phyloP scores from a whole-genome alignment of 257 asterid species.

The Nicotiana noctiflora region DNA sequence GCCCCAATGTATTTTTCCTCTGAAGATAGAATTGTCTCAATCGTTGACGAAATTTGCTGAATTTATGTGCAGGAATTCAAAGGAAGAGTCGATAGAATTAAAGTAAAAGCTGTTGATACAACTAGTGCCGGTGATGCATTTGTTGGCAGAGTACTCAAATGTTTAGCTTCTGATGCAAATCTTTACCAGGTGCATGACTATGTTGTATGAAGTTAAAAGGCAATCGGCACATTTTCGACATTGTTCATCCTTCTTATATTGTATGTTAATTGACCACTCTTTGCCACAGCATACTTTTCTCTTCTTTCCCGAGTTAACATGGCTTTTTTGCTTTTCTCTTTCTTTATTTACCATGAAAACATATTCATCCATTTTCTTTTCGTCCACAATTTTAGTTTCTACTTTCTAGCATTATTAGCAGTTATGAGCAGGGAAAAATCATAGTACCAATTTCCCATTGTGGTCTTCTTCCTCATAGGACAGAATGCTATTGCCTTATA shows the following conservation, averaged over 20 bases:
- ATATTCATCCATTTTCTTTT: no score
- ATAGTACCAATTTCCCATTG: no score
- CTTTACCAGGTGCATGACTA: constrained; percentile 44
- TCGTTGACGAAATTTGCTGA: neutral
- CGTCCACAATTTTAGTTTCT: no score
- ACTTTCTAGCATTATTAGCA: no score
- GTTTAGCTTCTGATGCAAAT: constrained; percentile 51
- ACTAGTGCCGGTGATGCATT: constrained; percentile 97
- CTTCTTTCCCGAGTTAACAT: neutral
- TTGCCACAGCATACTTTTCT: neutral
- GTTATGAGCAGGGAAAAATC: no score
- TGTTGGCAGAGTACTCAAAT: constrained; percentile 57
- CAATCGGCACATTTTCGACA: neutral
- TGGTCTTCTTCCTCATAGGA: no score
- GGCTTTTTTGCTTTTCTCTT: neutral
- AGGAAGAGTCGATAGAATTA: constrained; percentile 62
- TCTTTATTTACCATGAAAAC: no score
- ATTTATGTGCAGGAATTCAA: constrained; percentile 49
- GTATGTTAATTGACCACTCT: no score
- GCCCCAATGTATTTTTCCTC: neutral
- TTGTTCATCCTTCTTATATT: neutral
- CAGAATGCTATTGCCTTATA: no score
- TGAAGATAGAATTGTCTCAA: neutral
- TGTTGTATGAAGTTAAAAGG: neutral
- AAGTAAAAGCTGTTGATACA: constrained; percentile 71